Evolutionary conservation across 306 rosid species (phyloP).

Genomic region (Castanea mollissima): DNA sequence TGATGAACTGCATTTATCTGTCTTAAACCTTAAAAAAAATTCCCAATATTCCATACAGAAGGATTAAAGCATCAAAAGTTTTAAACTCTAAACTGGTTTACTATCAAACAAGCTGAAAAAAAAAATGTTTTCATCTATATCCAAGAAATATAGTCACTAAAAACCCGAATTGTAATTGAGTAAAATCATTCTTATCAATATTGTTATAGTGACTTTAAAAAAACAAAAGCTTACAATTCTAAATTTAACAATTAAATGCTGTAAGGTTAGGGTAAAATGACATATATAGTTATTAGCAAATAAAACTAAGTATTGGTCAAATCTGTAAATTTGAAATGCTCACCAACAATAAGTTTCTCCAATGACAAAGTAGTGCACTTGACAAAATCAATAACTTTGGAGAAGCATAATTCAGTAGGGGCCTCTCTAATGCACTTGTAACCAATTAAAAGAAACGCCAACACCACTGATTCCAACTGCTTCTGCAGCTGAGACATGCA

Average conservation of each 20-base stretch:
- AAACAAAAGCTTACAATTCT: background rate
- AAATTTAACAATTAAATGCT: background rate
- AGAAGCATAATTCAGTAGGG: constrained; percentile 58
- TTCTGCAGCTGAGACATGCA: constrained; percentile 46
- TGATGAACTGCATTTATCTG: background rate
- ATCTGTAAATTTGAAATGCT: constrained; percentile 27
- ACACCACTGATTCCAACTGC: constrained; percentile 59
- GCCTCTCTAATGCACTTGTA: constrained; percentile 67
- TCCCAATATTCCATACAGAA: background rate
- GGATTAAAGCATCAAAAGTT: background rate
- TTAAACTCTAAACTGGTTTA: background rate
- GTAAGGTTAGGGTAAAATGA: background rate
- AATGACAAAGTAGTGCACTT: constrained; percentile 49
- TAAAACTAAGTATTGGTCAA: constrained; percentile 8
- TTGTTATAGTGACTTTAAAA: background rate
- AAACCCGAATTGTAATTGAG: background rate
- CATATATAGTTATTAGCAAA: background rate
- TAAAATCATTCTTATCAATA: background rate
- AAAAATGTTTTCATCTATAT: background rate
- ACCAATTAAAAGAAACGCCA: constrained; percentile 66
- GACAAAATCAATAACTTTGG: constrained; percentile 62
- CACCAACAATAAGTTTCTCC: constrained; percentile 58
- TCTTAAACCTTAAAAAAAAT: background rate
- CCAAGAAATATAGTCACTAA: background rate
- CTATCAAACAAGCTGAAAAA: background rate